Conservation (phyloP, 768 basidiomycete species). For the Podaxis mareebaensis region DNA sequence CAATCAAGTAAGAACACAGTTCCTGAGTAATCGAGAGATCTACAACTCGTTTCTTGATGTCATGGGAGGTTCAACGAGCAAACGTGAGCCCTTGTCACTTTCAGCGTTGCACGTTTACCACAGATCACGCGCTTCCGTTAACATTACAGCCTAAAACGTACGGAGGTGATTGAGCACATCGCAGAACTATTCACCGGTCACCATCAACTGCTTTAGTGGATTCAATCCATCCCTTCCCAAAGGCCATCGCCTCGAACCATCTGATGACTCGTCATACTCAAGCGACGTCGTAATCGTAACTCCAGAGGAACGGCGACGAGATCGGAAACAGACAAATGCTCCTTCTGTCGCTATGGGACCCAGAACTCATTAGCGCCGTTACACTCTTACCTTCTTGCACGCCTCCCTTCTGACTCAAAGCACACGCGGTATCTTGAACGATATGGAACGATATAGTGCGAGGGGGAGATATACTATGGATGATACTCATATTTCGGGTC, state of each 20-base stretch:
- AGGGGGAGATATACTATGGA: background rate
- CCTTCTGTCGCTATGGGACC: background rate
- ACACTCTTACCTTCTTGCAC: background rate
- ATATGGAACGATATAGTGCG: background rate
- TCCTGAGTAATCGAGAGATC: constrained; percentile 11
- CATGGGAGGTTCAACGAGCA: constrained; percentile 14
- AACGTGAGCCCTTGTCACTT: background rate
- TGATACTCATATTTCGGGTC: background rate
- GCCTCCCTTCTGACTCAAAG: background rate
- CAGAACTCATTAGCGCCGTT: background rate
- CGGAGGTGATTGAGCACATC: constrained; percentile 14
- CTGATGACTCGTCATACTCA: constrained; percentile 8
- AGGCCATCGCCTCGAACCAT: constrained; percentile 16
- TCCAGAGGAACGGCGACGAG: constrained; percentile 9
- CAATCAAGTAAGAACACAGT: constrained; percentile 12
- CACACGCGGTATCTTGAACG: background rate
- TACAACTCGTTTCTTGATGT: constrained; percentile 13
- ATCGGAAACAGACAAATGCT: background rate
- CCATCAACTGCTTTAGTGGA: constrained; percentile 13
- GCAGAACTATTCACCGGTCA: constrained; percentile 14
- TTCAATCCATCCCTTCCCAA: constrained; percentile 16
- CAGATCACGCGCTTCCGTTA: background rate
- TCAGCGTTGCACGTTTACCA: background rate
- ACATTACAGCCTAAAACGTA: constrained; percentile 1
- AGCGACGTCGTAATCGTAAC: constrained; percentile 12